Base-by-base conservation (phyloP, 805 yeast genomes). In the Candida anglica region DNA sequence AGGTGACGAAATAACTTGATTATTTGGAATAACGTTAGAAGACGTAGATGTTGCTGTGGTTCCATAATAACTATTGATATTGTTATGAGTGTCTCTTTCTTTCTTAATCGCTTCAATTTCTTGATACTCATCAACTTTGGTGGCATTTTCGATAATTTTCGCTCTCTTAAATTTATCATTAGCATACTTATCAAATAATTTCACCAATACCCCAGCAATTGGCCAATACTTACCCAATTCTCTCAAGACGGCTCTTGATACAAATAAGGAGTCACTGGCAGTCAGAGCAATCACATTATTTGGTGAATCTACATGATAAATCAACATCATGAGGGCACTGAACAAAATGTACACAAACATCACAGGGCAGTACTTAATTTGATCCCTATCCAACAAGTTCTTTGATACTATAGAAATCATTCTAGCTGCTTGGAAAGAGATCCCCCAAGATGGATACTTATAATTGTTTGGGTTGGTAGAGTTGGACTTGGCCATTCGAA, bases 361-460 rank as follows among this genome's bases (percentile, higher is more conserved):
- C n/a, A 79, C 75, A 9, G 86, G 81, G 38, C 76, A 70, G 42
- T 65, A 69, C 34, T 56, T 59, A 34, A 79, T 51, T 43, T 75
- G 75, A 34, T 69, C 66, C 27, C 69, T 65, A 28, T 69, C 73
- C 25, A 68, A 45, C 37, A 84, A 44, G 37, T 74, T 77, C 31
- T 78, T 77, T 19, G 77, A 69, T 35, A 85, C 78, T 27, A 74
- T 66, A 4, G 84, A 72, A 41, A 84, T 77, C 77, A 81, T 78
- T 47, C 85, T 75, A 1, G 93, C 87, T 1, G 89, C 85, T 54
- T 81, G 86, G 65, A 82, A 83, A 2, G 87, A 83, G 37, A 83
- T 81, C 7, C 88, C 86, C 81, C 86, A 78, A n/a, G 83, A 75
- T 5, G 86, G 86, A 50, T 77, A 79, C 44, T 52, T 66, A 58